Evolutionary conservation across 2,329 filamentous ascomycete genomes (phyloP).

Genomic region (Blumeria hordei): DNA sequence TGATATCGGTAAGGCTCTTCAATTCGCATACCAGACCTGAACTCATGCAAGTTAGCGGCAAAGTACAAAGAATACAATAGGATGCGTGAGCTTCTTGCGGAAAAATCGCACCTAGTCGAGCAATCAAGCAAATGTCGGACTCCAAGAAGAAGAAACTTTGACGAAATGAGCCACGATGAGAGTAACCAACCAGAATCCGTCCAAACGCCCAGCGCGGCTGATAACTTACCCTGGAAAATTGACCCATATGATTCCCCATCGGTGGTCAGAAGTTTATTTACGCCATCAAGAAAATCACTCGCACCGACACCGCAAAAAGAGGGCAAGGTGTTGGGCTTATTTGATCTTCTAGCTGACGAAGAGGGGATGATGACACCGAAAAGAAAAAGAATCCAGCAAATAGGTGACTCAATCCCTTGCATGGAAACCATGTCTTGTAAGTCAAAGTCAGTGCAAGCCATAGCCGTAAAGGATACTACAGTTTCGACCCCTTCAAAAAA

Average conservation of each 20-base stretch:
- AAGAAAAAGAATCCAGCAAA: neutral
- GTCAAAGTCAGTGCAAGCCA: neutral
- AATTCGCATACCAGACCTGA: neutral
- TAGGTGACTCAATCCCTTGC: conserved; percentile 1
- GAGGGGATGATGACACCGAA: conserved; percentile 20
- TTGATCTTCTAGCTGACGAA: conserved; percentile 38
- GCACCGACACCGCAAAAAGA: conserved; percentile 63
- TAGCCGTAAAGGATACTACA: conserved; percentile 8
- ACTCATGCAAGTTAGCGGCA: conserved; percentile 6
- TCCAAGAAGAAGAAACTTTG: conserved; percentile 16
- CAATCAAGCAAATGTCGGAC: conserved; percentile 11
- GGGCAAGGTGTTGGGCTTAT: conserved; percentile 52
- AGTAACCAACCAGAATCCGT: conserved; percentile 23
- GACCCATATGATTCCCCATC: conserved; percentile 30
- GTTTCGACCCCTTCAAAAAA: conserved; percentile 32
- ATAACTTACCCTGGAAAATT: conserved; percentile 16
- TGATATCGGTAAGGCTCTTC: conserved; percentile 34
- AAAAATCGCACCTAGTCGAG: conserved; percentile 1
- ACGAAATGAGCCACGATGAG: conserved; percentile 21
- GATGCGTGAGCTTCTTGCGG: conserved; percentile 26
- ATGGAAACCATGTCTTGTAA: neutral
- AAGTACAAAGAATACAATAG: conserved; percentile 62
- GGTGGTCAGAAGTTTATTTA: conserved; percentile 32
- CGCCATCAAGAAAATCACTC: conserved; percentile 33
- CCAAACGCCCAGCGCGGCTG: conserved; percentile 18